Base-by-base conservation (phyloP, 352 stramenopile genomes). In the Phytophthora foliorum region DNA sequence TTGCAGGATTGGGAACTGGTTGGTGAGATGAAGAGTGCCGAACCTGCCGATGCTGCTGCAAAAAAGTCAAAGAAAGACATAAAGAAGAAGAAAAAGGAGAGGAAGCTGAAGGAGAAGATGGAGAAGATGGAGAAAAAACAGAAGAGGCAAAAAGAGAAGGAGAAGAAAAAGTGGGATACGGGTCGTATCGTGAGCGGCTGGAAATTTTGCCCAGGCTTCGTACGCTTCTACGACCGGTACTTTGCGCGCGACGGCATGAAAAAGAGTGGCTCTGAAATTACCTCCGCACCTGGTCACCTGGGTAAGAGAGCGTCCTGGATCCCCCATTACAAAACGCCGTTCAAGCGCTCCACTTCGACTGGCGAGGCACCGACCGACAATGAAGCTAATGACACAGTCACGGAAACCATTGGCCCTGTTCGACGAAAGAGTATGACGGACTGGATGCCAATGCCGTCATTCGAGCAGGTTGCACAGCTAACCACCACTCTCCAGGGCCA, bases 141-240 rank as follows among this genome's bases (percentile, higher is more conserved):
- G 32, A 75, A 86, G 64, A 63, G 73, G 32, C 50, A 69, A 31
- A 54, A 66, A 11, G 57, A 75, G 7, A 77, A 72, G 8, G 44
- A 72, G n/a, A 75, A 63, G 52, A 77, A 71, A 22, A 74, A 69
- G 54, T 81, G 67, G 50, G 66, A 57, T 11, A 78, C 75, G 13
- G 80, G 68, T 50, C 53, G 74, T 44, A 76, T 85, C 21, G 74
- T 79, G 25, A 75, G 57, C 44, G 63, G 63, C 31, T 87, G 80
- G 62, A 82, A 86, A 29, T 78, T 92, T 32, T 92, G 82, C 55
- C 82, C 84, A 21, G 84, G 82, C n/a, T 86, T 92, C 34, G 60
- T 90, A 25, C 82, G 82, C 48, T 85, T 92, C 49, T 91, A 82
- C 41, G 81, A 90, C 32, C 82, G 82, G n/a, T 87, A 82, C 59